Percentiles rank a stretch among this genome's conserved stretches.
Evolutionary conservation across 768 basidiomycete genomes (phyloP).

Genomic region (Amanita thiersii): DNA sequence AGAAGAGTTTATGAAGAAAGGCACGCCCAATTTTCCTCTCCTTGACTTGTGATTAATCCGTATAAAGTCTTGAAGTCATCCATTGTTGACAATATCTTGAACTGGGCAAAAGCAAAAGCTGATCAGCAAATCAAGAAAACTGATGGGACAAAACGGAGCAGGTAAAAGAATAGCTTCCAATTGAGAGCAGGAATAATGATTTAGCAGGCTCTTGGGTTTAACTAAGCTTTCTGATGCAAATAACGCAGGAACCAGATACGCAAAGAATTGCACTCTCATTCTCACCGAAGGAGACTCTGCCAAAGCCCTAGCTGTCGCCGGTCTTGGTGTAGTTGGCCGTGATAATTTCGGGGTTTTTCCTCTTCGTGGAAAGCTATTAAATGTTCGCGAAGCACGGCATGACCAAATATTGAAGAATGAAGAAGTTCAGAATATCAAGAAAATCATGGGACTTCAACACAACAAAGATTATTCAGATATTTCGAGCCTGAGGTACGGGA

Average conservation of each 20-base stretch:
- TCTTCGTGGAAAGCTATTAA: conserved; percentile 90
- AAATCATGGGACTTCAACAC: conserved; percentile 94
- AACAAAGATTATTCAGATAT: conserved; percentile 78
- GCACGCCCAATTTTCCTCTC: conserved; percentile 30
- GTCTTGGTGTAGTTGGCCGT: conserved; percentile 89
- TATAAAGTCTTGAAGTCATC: conserved; percentile 73
- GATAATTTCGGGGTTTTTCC: conserved; percentile 98
- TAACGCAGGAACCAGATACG: conserved; percentile 84
- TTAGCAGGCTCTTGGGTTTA: conserved; percentile 72
- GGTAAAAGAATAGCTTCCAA: conserved; percentile 36
- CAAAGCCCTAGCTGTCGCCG: conserved; percentile 92
- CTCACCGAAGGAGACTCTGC: conserved; percentile 99
- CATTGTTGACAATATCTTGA: conserved; percentile 86
- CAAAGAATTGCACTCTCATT: conserved; percentile 84
- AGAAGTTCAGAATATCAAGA: conserved; percentile 95
- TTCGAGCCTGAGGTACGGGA: conserved; percentile 77
- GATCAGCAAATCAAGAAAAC: conserved; percentile 96
- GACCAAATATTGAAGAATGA: conserved; percentile 98
- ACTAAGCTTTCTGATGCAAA: conserved; percentile 96
- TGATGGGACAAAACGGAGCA: conserved; percentile 82
- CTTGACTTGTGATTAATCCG: neutral
- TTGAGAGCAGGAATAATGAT: neutral
- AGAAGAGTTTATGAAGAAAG: conserved; percentile 96
- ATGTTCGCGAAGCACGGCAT: conserved; percentile 93
- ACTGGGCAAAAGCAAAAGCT: conserved; percentile 96